Base-by-base conservation (phyloP, 75 land plant species). In the Gnetum montanum region DNA sequence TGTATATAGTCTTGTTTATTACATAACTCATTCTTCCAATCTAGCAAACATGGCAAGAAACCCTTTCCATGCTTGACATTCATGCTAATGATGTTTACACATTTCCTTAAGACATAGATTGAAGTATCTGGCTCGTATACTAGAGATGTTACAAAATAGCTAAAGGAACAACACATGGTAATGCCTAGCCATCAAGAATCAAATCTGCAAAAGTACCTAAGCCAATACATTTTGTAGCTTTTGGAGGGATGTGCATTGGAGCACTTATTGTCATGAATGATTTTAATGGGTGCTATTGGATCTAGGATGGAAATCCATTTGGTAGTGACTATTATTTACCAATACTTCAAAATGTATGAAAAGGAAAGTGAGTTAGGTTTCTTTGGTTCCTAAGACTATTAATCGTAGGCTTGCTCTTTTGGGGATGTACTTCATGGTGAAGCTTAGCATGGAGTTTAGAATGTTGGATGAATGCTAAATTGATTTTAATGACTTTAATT, bases 261-360 rank as follows among this genome's bases (percentile, higher is more conserved):
- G 89, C 85, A 16, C 58, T 85, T n/a, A 81, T 85, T 7, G 89
- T 85, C 7, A 60, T 81, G 56, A 85, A 85, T 6, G 85, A 81
- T 57, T 77, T 85, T 68, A n/a, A 81, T 85, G 89, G 89, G 89
- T 16, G 89, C 85, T 13, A 85, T 85, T 66, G 89, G 89, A 10
- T 84, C 88, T 7, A 85, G 88, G 16, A 84, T 85, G 20, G 88
- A 85, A 34, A 80, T 84, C n/a, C 51, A 81, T 29, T 78, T 85
- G 4, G 89, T 85, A 1, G 89, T 85, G 37, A 81, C 89, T 1
- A 85, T 85, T 43, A 85, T 85, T 37, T 85, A 85, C 49, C 89
- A 85, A 64, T 85, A 85, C 57, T 85, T 85, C 53, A 86, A 85
- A 68, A 85, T 86, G 8, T 85, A 82, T 55, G 81, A 78, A 58